Base-by-base conservation (phyloP, 208 protist species). In the Leishmania braziliensis region DNA sequence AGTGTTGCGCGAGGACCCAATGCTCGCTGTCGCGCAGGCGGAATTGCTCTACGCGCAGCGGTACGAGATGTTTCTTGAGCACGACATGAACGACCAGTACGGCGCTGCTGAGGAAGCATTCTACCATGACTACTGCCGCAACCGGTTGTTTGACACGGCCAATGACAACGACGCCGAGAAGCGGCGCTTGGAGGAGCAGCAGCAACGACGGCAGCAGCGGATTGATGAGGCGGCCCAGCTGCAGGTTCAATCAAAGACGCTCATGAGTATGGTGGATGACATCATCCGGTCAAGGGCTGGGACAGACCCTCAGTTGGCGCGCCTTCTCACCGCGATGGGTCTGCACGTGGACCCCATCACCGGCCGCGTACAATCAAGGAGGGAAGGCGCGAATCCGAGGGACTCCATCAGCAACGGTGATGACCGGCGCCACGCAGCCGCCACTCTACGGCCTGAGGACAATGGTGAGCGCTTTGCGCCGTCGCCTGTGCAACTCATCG, bases 21-120 rank as follows among this genome's bases (percentile, higher is more conserved):
- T 88, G 65, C 79, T 90, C 36, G 6, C 33, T 48, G 58, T 68
- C 20, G 78, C 71, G 63, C 66, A 51, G 54, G 51, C 50, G 43
- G 69, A 80, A 9, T 12, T 89, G 53, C 85, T 97, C 72, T 91
- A 92, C 82, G 90, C 89, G 8, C 87, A 93, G 74, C 78, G 75
- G n/a, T 92, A 95, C 78, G 82, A 87, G 26, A 82, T 87, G 39
- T 95, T 94, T 79, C 81, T 97, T 33, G 86, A 95, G 82, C 78
- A 86, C 63, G 91, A 95, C 75, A 74, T 84, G n/a, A 48, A 89
- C 18, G 86, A 87, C 56, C 82, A 86, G 75, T 93, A 93, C 84
- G 92, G 90, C 20, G 83, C 80, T 3, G 86, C 87, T 60, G 92
- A 97, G 84, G 72, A 86, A 43, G 75, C 77, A 50, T 95, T 89